Base-by-base conservation (phyloP, 208 protist genomes). In the Acanthamoeba triangularis region DNA sequence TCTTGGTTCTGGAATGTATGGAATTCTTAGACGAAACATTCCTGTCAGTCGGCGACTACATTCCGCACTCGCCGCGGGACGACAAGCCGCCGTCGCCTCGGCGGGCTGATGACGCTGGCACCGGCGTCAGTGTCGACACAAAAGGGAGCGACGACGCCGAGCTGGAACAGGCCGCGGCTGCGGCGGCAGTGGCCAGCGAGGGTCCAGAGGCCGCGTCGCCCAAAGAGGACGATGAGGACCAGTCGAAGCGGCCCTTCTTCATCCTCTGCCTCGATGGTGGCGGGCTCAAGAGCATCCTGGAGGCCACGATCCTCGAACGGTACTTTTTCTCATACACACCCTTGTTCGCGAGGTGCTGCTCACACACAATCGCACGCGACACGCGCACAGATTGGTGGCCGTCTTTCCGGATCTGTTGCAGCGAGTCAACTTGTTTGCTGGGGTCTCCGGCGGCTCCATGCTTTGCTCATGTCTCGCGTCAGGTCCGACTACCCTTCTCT, bases 261-360 rank as follows among this genome's bases (percentile, higher is more conserved):
- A 94, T 94, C 28, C 59, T 94, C n/a, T 82, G 90, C 30, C 90
- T 94, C 44, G 90, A 94, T n/a, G 90, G 90, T 41, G 90, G 90
- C 6, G 90, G 90, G 0, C 65, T 94, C 49, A 94, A 94, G 67
- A 63, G 67, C 69, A 94, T 94, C n/a, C 67, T 94, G 28, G 90
- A 94, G 28, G 90, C 90, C 47, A 63, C 52, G 18, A 94, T 94
- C 49, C 90, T 94, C 33, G 65, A 94, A 54, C 33, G 90, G 85
- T 91, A 49, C 37, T 41, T 3, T 4, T 41, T 41, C 37, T n/a
- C n/a, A n/a, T n/a, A 65, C 59, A 1, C 2, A 4, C 1, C 37
- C 37, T 3, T 41, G 37, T 41, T 41, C 37, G 37, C 37, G 37
- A 41, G 37, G 25, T 65, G 59, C 2, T 65, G 25, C 14, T 28